These are phyloP conservation scores for Alternaria conjuncta DNA, from an alignment of 2,329 filamentous ascomycete genomes.

Conservation along the genomic window DNA sequence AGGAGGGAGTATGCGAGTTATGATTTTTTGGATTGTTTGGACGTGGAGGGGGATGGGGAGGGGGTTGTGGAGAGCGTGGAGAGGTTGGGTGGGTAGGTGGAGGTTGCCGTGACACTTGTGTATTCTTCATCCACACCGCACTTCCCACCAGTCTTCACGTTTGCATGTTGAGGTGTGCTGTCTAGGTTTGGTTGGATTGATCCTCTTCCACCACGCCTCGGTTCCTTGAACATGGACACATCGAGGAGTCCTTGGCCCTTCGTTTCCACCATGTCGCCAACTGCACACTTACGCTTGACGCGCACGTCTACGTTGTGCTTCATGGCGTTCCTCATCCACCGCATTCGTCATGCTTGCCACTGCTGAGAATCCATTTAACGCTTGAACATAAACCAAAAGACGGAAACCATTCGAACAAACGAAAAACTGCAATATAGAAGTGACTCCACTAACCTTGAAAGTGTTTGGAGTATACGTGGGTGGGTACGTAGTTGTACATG, in stretches of 20 bases:
- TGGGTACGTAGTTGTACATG: background rate
- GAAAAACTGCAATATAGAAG: too few relatives aligned
- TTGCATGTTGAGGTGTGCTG: background rate
- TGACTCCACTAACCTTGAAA: conserved; percentile 1
- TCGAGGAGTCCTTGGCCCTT: background rate
- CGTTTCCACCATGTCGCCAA: background rate
- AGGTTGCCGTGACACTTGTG: too few relatives aligned
- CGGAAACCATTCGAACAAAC: too few relatives aligned
- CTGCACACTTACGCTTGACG: background rate
- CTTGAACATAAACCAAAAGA: background rate
- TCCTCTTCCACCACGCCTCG: background rate
- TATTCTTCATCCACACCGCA: too few relatives aligned
- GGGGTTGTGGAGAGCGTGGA: background rate
- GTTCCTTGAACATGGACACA: background rate
- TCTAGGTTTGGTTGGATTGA: background rate
- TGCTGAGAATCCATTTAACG: background rate
- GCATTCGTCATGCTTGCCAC: background rate
- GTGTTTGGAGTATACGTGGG: background rate
- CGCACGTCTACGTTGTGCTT: background rate
- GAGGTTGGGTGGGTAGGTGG: background rate
- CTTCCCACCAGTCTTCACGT: too few relatives aligned
- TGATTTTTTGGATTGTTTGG: conserved; percentile 30
- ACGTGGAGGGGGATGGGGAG: background rate
- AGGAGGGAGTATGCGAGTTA: conserved; percentile 33
- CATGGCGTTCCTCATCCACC: too few relatives aligned